Evolutionary conservation across 345 rosid genomes (phyloP), one percentile per base, ranked within the genome.

Genomic region (Lenwebbia sp.): DNA sequence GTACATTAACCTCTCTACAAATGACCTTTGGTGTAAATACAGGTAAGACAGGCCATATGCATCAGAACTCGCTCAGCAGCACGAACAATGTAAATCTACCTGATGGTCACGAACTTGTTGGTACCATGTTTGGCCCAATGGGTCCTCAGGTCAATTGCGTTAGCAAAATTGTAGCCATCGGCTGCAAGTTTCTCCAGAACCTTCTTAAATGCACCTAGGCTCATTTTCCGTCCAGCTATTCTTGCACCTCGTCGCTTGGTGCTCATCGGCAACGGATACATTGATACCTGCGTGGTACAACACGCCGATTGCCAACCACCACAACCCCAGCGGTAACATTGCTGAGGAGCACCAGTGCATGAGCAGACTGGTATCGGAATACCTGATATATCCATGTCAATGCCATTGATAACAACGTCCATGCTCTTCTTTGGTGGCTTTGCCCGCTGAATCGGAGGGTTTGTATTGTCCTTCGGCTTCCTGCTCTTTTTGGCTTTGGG

Each of bases 281-380:
- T 93, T 22, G 99, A 96, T 5, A 96, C 92, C 89, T 93, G 94
- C 2, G 98, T 95, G 4, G 99, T 96, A 84, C 99, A 96, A 84
- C 99, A 96, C 26, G 99, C 98, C 0, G 98, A 96, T 89, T 96
- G 99, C 99, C 99, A 97, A 85, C 99, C 99, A 44, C 99, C 99
- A 74, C 99, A 95, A 47, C 99, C 99, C 99, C 99, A 97, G 53
- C 99, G 94, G 86, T 97, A 97, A 83, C 99, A 97, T 82, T 96
- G 99, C 91, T 94, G 99, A 49, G 98, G 93, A 84, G 90, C 81
- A 87, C 99, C 99, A n/a, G 99, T 97, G 88, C 99, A 97, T 0
- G 99, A 92, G 91, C 99, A 96, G 58, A 95, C 95, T 22, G 99
- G 99, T 70, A 94, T 95, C 3, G 98, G 97, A 86, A 96, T 91